Percentiles rank a stretch among this genome's conserved stretches.
Conservation (phyloP, 371 early-diverging fungal genomes). For the Mucor velutinosus region DNA sequence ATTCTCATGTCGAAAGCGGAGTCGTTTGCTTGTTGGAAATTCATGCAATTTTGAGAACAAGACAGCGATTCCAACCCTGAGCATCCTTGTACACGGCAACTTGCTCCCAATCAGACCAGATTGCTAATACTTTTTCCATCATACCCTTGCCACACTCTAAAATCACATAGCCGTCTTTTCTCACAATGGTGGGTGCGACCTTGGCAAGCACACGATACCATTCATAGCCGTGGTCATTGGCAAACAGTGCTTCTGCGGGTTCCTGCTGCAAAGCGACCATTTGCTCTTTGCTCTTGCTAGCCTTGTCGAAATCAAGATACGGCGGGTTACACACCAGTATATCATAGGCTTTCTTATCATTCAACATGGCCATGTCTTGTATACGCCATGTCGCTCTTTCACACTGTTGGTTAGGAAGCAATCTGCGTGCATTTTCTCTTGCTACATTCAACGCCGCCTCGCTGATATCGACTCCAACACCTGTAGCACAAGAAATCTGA, state of each 20-base stretch:
- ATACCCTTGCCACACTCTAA: constrained; percentile 76
- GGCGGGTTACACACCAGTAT: constrained; percentile 81
- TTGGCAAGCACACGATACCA: constrained; percentile 60
- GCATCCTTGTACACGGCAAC: constrained; percentile 47
- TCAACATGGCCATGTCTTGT: constrained; percentile 49
- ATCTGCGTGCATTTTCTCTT: constrained; percentile 32
- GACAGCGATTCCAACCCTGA: constrained; percentile 64
- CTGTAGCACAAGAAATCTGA: constrained; percentile 28
- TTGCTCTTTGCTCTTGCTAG: constrained; percentile 30
- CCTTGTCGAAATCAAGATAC: constrained; percentile 55
- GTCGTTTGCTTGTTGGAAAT: neutral
- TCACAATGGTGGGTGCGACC: constrained; percentile 35
- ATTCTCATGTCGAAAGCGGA: neutral
- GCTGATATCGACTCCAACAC: constrained; percentile 72
- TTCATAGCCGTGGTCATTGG: constrained; percentile 66
- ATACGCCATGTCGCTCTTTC: constrained; percentile 34
- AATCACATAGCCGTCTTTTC: constrained; percentile 49
- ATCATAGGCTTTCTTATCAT: constrained; percentile 48
- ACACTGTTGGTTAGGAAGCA: constrained; percentile 26
- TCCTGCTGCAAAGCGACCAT: constrained; percentile 57
- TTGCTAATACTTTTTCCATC: constrained; percentile 56
- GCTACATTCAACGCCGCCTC: constrained; percentile 61
- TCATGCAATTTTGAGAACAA: constrained; percentile 44
- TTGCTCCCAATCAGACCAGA: constrained; percentile 57
- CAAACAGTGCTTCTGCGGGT: constrained; percentile 67